These are phyloP conservation scores for Linderniella brevidens DNA, from an alignment of 257 asterid species.

Conservation along the genomic window DNA sequence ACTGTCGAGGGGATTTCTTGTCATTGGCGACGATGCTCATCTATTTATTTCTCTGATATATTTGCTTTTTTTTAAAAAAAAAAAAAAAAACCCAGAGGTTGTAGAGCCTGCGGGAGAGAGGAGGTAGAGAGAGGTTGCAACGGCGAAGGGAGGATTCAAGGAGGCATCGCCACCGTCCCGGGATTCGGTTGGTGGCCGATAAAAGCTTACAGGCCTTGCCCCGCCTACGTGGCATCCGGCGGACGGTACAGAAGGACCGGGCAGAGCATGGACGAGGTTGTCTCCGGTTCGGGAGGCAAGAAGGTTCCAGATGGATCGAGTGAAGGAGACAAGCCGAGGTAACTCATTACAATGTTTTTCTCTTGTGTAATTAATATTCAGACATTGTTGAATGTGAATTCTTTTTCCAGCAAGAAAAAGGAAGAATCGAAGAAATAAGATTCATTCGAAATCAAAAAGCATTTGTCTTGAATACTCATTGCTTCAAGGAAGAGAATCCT, in stretches of 20 bases:
- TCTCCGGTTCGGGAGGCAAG: constrained; percentile 40
- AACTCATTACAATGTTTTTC: constrained; percentile 1
- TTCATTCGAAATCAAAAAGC: too few relatives aligned
- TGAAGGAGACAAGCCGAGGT: constrained; percentile 24
- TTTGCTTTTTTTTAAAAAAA: too few relatives aligned
- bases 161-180: constrained; percentile 84
- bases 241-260: constrained; percentile 68
- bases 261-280: constrained; percentile 92
- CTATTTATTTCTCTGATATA: too few relatives aligned
- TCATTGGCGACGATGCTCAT: too few relatives aligned
- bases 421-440: constrained; percentile 10
- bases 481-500: too few relatives aligned
- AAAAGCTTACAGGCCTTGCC: constrained; percentile 90
- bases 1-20: too few relatives aligned
- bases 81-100: constrained; percentile 29
- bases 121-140: constrained; percentile 75
- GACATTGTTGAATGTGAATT: constrained; percentile 1
- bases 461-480: too few relatives aligned
- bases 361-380: background rate
- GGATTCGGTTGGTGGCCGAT: constrained; percentile 99
- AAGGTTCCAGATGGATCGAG: constrained; percentile 9
- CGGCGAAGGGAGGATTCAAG: constrained; percentile 94
- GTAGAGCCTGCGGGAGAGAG: constrained; percentile 66
- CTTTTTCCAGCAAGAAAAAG: constrained; percentile 26
- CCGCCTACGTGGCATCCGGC: constrained; percentile 71